phyloP scores from a whole-genome alignment of 2,329 filamentous ascomycete species.

The Paracorniculantispora psalliotae region DNA sequence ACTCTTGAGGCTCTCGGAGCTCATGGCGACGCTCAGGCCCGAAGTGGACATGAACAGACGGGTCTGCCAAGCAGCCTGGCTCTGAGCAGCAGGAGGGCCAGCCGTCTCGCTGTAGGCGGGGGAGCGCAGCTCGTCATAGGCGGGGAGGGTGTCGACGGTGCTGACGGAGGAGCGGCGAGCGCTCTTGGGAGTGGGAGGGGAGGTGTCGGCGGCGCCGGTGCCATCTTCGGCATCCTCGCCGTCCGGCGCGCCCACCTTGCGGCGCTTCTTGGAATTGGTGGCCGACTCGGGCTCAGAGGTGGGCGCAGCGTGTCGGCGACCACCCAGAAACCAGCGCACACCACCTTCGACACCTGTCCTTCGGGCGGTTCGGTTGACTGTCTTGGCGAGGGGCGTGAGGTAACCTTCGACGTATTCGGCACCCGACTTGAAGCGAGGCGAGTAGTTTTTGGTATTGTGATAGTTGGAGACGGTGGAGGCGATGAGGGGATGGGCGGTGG shows the following conservation, averaged over 20 bases:
- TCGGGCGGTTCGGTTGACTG: constrained; percentile 75
- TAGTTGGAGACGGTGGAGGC: constrained; percentile 84
- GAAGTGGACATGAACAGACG: constrained; percentile 86
- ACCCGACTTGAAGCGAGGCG: constrained; percentile 80
- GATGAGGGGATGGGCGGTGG: constrained; percentile 80
- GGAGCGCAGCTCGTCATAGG: constrained; percentile 74
- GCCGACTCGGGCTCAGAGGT: constrained; percentile 43
- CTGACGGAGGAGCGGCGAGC: constrained; percentile 59
- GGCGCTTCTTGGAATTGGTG: constrained; percentile 50
- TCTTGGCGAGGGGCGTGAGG: constrained; percentile 79
- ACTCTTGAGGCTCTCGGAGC: constrained; percentile 76
- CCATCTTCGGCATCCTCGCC: constrained; percentile 23
- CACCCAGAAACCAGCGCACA: constrained; percentile 74
- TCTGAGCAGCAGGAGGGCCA: constrained; percentile 21
- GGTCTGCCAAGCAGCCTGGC: constrained; percentile 63
- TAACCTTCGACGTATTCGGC: constrained; percentile 89
- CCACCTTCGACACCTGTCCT: constrained; percentile 85
- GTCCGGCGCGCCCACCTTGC: constrained; percentile 48
- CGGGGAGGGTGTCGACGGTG: constrained; percentile 70
- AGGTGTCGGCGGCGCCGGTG: constrained; percentile 23
- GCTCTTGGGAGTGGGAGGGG: constrained; percentile 23
- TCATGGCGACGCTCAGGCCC: constrained; percentile 86
- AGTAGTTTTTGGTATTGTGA: constrained; percentile 82
- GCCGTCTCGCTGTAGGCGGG: constrained; percentile 66
- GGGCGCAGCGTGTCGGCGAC: constrained; percentile 45